These are phyloP conservation scores for Tieghemiomyces parasiticus DNA, from an alignment of 192 early-diverging fungal genomes.

Conservation along the genomic window DNA sequence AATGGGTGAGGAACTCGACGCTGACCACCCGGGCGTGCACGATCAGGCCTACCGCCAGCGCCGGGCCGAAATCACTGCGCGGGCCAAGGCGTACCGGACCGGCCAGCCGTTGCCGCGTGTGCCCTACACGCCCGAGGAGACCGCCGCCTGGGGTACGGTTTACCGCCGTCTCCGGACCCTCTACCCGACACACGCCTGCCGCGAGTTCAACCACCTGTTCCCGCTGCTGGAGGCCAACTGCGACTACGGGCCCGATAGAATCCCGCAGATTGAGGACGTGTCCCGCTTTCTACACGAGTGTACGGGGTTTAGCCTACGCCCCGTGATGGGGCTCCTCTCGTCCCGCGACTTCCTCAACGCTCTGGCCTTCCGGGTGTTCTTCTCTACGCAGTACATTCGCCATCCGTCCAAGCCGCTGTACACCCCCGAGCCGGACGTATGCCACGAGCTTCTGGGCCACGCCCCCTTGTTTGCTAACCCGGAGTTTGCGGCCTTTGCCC, in stretches of 20 bases:
- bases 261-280: constrained; percentile 82
- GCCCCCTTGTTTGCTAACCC: constrained; percentile 64
- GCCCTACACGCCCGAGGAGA: constrained; percentile 66
- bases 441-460: constrained; percentile 92
- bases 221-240: constrained; percentile 86
- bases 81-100: constrained; percentile 60
- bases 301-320: constrained; percentile 88
- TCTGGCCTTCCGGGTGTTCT: constrained; percentile 94
- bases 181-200: constrained; percentile 79
- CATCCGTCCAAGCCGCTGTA: constrained; percentile 83
- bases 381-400: constrained; percentile 94
- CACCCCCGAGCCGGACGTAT: constrained; percentile 90
- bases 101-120: constrained; percentile 69
- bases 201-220: constrained; percentile 81
- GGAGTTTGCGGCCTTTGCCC: constrained; percentile 86
- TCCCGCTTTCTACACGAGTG: constrained; percentile 83
- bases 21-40: constrained; percentile 87
- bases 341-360: constrained; percentile 91
- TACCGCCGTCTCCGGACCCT: constrained; percentile 57
- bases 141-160: constrained; percentile 69
- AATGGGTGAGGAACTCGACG: constrained; percentile 77
- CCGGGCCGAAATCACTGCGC: constrained; percentile 64
- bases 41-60: constrained; percentile 75
- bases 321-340: constrained; percentile 86
- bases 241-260: constrained; percentile 63